Evolutionary conservation across 1,284 basidiomycete species (phyloP).

Genomic region (Inonotus obliquus): DNA sequence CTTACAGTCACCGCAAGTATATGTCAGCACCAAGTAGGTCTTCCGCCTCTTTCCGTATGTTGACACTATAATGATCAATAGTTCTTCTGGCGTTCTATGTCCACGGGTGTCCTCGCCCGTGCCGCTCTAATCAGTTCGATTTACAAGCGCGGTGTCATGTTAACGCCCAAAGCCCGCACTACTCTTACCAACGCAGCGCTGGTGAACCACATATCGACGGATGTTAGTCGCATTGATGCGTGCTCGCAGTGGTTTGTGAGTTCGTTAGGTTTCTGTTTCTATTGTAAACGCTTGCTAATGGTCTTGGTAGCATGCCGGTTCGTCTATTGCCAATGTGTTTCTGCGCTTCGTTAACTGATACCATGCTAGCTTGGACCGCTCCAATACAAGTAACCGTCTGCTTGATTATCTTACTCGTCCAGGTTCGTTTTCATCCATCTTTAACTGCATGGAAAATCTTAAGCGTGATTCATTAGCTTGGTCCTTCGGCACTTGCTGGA

Average conservation of each 20-base stretch:
- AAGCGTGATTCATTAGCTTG: slow-evolving; percentile 43
- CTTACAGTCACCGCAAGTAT: slow-evolving; percentile 56
- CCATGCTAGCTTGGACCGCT: slow-evolving; percentile 53
- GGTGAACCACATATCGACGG: slow-evolving; percentile 71
- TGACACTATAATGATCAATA: slow-evolving; percentile 26
- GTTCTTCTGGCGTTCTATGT: slow-evolving; percentile 79
- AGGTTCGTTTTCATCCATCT: slow-evolving; percentile 33
- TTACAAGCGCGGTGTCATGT: slow-evolving; percentile 64
- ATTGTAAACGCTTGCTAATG: not conserved
- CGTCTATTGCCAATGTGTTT: not conserved
- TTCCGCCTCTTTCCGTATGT: not conserved
- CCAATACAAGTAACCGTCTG: slow-evolving; percentile 63
- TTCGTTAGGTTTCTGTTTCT: slow-evolving; percentile 19
- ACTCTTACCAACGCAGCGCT: slow-evolving; percentile 63
- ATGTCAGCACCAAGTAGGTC: slow-evolving; percentile 54
- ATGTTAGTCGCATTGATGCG: slow-evolving; percentile 57
- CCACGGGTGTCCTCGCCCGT: slow-evolving; percentile 63
- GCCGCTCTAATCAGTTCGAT: slow-evolving; percentile 72
- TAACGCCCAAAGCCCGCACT: slow-evolving; percentile 65
- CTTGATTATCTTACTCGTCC: slow-evolving; percentile 55
- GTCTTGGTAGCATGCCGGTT: slow-evolving; percentile 23
- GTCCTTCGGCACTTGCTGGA: slow-evolving; percentile 72
- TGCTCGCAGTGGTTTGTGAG: slow-evolving; percentile 68
- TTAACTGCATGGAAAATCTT: not conserved
- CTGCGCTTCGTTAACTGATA: slow-evolving; percentile 5